Evolutionary conservation across 2,329 filamentous ascomycete genomes (phyloP).

Genomic region (Periglandula ipomoeae): DNA sequence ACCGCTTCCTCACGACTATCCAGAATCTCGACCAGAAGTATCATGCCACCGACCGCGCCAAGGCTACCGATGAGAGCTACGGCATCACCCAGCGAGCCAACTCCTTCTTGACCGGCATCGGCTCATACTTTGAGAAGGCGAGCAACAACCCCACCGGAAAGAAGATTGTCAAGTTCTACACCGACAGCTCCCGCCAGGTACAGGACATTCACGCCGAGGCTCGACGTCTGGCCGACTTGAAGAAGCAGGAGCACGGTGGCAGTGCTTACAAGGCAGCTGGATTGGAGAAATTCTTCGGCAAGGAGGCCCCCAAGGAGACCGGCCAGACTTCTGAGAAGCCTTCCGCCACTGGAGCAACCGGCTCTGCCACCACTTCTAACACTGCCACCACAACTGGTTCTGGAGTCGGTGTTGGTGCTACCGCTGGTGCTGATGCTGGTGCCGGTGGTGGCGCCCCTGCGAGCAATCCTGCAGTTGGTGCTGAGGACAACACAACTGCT

Average conservation of each 20-base stretch:
- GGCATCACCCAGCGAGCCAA: conserved; percentile 67
- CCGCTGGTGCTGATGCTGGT: conserved; percentile 3
- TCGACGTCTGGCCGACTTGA: conserved; percentile 76
- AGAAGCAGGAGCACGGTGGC: conserved; percentile 56
- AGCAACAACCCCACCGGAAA: conserved; percentile 78
- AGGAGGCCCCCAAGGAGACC: conserved; percentile 33
- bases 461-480: conserved; percentile 5
- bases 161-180: conserved; percentile 82
- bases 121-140: conserved; percentile 93
- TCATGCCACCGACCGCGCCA: conserved; percentile 79
- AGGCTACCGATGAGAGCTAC: conserved; percentile 76
- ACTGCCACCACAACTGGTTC: background rate
- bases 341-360: conserved; percentile 12
- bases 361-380: conserved; percentile 1
- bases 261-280: conserved; percentile 51
- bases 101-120: conserved; percentile 54
- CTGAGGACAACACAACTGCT: conserved; percentile 3
- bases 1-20: conserved; percentile 69
- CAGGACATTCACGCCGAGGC: conserved; percentile 92
- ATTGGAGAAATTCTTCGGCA: conserved; percentile 48
- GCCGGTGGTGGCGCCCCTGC: background rate
- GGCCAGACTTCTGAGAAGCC: conserved; percentile 16
- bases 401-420: conserved; percentile 1
- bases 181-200: conserved; percentile 76
- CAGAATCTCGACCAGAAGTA: conserved; percentile 73